Conservation (phyloP, 768 basidiomycete species). For the Leccinum subgranulosum region DNA sequence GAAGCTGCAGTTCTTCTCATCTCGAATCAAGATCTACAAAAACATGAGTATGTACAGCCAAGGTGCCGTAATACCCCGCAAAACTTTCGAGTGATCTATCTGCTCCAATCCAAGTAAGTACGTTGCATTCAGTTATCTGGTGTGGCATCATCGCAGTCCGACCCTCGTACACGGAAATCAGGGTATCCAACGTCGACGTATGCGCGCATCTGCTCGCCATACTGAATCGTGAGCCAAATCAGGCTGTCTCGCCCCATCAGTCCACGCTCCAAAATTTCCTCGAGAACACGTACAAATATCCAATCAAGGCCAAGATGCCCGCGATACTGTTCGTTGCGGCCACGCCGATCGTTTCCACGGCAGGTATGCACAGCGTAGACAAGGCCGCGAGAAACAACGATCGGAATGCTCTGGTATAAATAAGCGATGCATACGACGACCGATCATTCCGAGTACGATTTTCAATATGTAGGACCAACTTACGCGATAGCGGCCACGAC, state of each 20-base stretch:
- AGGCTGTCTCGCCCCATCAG: constrained; percentile 35
- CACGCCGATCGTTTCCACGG: constrained; percentile 53
- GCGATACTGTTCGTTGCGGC: constrained; percentile 44
- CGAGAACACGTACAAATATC: constrained; percentile 45
- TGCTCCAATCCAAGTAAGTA: neutral
- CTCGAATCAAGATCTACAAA: too few species aligned
- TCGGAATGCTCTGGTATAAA: constrained; percentile 18
- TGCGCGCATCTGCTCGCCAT: constrained; percentile 55
- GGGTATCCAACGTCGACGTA: constrained; percentile 59
- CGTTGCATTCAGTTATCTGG: neutral
- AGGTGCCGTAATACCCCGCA: neutral
- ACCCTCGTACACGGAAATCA: constrained; percentile 6
- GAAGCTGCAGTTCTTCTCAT: too few species aligned
- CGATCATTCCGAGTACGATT: neutral
- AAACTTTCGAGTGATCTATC: neutral
- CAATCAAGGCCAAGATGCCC: constrained; percentile 46
- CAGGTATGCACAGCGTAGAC: constrained; percentile 29
- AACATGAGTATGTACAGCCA: too few species aligned
- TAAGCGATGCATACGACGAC: neutral
- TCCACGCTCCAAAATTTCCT: neutral
- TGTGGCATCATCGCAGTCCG: neutral
- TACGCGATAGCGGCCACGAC: constrained; percentile 54
- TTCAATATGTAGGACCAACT: constrained; percentile 17
- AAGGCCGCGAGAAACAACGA: constrained; percentile 18
- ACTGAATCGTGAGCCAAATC: constrained; percentile 49